Evolutionary conservation across 441 rosid species (phyloP).

Genomic region (Erysimum cheiri): DNA sequence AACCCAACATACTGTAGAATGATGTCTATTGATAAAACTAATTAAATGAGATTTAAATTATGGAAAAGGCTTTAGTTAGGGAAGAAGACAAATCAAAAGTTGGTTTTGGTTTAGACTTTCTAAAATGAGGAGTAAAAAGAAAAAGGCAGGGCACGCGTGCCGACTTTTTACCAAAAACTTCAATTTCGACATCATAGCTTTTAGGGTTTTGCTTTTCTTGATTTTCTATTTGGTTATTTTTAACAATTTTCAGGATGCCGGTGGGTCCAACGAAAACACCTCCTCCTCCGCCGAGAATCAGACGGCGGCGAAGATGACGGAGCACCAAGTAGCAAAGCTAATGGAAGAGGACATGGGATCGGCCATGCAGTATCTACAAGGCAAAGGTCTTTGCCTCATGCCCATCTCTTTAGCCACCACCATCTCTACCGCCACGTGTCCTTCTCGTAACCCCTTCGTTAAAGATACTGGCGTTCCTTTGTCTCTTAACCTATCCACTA

Average conservation of each 20-base stretch:
- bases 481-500: constrained; percentile 41
- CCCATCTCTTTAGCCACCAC: constrained; percentile 91
- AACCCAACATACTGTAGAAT: constrained; percentile 8
- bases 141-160: constrained; percentile 32
- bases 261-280: constrained; percentile 44
- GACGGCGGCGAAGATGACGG: constrained; percentile 58
- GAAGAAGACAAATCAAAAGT: constrained; percentile 31
- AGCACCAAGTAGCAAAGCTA: constrained; percentile 88
- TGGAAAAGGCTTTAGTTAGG: neutral
- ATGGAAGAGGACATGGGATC: constrained; percentile 98
- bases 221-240: neutral
- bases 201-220: constrained; percentile 36
- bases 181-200: constrained; percentile 17
- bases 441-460: constrained; percentile 52
- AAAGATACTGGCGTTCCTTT: constrained; percentile 27
- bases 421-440: constrained; percentile 76
- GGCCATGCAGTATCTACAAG: constrained; percentile 96
- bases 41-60: neutral
- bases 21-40: constrained; percentile 7
- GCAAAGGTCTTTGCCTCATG: constrained; percentile 96
- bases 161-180: constrained; percentile 12
- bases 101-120: constrained; percentile 32
- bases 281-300: constrained; percentile 38
- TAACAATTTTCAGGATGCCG: constrained; percentile 17
- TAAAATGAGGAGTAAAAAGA: constrained; percentile 12